Conservation (phyloP, 208 protist species). For the Crithidia expoeki region DNA sequence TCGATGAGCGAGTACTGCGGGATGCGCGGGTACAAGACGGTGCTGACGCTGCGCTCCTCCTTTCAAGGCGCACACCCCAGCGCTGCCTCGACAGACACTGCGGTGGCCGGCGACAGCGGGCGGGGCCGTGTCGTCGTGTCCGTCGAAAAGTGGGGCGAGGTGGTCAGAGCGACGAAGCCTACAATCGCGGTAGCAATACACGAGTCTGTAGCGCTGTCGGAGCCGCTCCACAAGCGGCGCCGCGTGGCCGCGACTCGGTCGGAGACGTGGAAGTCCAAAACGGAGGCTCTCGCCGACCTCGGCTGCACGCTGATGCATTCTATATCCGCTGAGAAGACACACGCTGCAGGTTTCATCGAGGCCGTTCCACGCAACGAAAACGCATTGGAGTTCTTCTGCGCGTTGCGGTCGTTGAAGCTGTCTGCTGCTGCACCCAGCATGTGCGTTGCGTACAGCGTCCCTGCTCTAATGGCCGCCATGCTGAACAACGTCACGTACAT, state of each 20-base stretch:
- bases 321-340: slow-evolving; percentile 26
- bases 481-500: slow-evolving; percentile 53
- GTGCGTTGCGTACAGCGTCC: slow-evolving; percentile 49
- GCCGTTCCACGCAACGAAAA: slow-evolving; percentile 46
- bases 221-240: slow-evolving; percentile 44
- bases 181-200: slow-evolving; percentile 52
- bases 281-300: slow-evolving; percentile 23
- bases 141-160: slow-evolving; percentile 55
- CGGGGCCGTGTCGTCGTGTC: slow-evolving; percentile 61
- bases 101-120: slow-evolving; percentile 64
- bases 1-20: slow-evolving; percentile 64
- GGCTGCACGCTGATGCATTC: slow-evolving; percentile 32
- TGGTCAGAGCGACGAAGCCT: slow-evolving; percentile 57
- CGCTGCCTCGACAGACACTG: slow-evolving; percentile 49
- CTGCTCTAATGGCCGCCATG: slow-evolving; percentile 53
- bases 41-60: slow-evolving; percentile 66
- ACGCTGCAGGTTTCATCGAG: slow-evolving; percentile 33
- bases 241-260: slow-evolving; percentile 43
- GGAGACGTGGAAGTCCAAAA: slow-evolving; percentile 41
- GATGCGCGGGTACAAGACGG: slow-evolving; percentile 52
- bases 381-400: slow-evolving; percentile 35
- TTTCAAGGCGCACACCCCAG: slow-evolving; percentile 70
- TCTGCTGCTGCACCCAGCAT: slow-evolving; percentile 28
- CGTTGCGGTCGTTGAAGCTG: slow-evolving; percentile 37
- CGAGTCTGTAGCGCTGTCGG: slow-evolving; percentile 59